phyloP scores from a whole-genome alignment of 1,284 basidiomycete genomes.

The Peniophora sp. region DNA sequence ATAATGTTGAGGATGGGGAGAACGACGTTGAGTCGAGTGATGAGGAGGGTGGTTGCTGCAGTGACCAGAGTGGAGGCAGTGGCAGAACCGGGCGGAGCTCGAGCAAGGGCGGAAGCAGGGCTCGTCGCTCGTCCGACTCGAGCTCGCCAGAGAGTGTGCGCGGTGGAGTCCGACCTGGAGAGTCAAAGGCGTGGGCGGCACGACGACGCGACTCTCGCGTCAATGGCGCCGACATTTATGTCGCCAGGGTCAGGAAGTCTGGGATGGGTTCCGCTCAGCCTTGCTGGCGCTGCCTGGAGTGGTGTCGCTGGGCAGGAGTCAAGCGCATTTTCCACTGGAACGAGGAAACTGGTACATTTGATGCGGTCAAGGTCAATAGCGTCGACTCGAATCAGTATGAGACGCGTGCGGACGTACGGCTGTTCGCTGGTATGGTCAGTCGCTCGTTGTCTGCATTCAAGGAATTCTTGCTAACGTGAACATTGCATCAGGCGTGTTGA shows the following conservation, averaged over 20 bases:
- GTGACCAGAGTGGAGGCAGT: conserved; percentile 5
- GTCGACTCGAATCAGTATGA: conserved; percentile 32
- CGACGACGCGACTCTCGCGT: conserved; percentile 33
- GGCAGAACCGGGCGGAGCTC: neutral
- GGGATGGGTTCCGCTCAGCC: conserved; percentile 41
- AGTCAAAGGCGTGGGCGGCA: conserved; percentile 24
- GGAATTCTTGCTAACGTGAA: no score
- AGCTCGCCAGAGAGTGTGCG: no score
- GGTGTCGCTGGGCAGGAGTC: conserved; percentile 52
- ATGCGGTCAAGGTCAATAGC: conserved; percentile 45
- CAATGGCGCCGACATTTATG: conserved; percentile 49
- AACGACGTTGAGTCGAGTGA: neutral
- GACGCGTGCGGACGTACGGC: conserved; percentile 38
- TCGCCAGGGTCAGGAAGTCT: conserved; percentile 40
- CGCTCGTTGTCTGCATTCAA: neutral
- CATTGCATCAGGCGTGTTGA: no score
- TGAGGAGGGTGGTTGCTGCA: conserved; percentile 9
- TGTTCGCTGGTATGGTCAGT: conserved; percentile 34
- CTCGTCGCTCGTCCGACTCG: no score
- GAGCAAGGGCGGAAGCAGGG: no score
- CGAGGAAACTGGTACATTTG: conserved; percentile 31
- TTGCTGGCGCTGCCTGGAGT: conserved; percentile 47
- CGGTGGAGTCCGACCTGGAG: neutral
- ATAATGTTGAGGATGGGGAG: neutral
- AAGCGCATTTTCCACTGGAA: conserved; percentile 52